Evolutionary conservation across 2,329 filamentous ascomycete genomes (phyloP), one percentile per base, ranked within the genome.

Genomic region (Alternaria hordeiaustralica): DNA sequence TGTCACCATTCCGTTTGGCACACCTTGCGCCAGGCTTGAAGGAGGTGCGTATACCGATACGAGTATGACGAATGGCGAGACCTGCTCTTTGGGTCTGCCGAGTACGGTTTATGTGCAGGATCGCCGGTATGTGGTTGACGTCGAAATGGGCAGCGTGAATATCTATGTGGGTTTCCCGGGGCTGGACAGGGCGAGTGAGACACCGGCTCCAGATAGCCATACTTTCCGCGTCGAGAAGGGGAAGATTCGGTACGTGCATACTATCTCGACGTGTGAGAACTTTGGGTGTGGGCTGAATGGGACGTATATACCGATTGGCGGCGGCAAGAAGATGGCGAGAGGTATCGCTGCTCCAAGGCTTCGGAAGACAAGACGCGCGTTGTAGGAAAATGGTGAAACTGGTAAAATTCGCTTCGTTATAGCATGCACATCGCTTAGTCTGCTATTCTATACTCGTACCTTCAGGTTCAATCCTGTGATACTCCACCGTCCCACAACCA

Each of bases 391-490:
- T 26, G 25, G 3, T 5, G 10, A 50, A 2, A 11, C 20, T 28
- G 25, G 10, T 20, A 13, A 6, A 12, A 5, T 7, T 4, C 5
- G 4, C 23, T 6, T 30, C 11, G 6, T 20, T 20, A 4, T 20
- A 30, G n/a, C 47, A 13, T 20, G 18, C 21, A 21, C n/a, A 6
- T 50, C 11, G 2, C n/a, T 26, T 30, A 13, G 3, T 30, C 10
- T 51, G 6, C 9, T 53, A 12, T 25, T 23, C 30, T 53, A 53
- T n/a, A 73, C 73, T 57, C 72, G 68, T 8, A 72, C 72, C 54
- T 62, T 72, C 3, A 78, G 36, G 18, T 44, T 69, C 60, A 61
- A 73, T 6, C 79, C 79, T 4, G 77, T 79, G 25, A 76, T 73
- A 13, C 68, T 69, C 6, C 73, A 36, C 44, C 79, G 66, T 5